Evolutionary conservation across 331 rosid species (phyloP), one percentile per base, ranked within the genome.

Genomic region (Quercus tomentella): DNA sequence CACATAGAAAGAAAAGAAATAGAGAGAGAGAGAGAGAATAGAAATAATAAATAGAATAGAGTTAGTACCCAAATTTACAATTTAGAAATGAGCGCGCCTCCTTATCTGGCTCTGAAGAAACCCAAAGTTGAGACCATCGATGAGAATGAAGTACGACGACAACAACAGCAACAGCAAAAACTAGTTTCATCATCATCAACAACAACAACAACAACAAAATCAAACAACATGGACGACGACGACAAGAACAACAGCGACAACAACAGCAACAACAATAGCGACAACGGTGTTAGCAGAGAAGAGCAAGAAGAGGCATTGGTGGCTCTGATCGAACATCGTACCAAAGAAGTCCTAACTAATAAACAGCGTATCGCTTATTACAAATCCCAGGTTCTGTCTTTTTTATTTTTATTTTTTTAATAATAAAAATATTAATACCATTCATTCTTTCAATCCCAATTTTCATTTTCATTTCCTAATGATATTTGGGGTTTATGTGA

Each of bases 231-330:
- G 90, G 85, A 81, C 20, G 69, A 45, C 25, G 73, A 75, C 43
- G 15, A 20, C 57, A 72, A 3, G 18, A 77, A 76, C 80, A 61
- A 18, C 62, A 52, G 80, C 16, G 81, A 23, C 65, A 6, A 37
- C 43, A 7, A 37, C 43, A 37, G 43, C 43, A 75, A 21, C 52
- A 77, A 61, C 56, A 54, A 77, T 70, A 73, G 70, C 57, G 66
- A 62, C 12, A 60, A n/a, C 77, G 51, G 28, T 58, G 80, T 65
- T 3, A 85, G 65, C 79, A 82, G 82, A 10, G 85, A 89, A 74
- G 98, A 96, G 76, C 97, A 89, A 62, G 99, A 93, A 49, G 97
- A 96, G 85, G 92, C 97, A 52, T 86, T 96, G 75, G 93, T 93
- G 6, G 98, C 97, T 80, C 81, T 96, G n/a, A 88, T 93, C 81